Evolutionary conservation across 805 yeast genomes (phyloP).

Genomic region (Ogataea degrootiae): DNA sequence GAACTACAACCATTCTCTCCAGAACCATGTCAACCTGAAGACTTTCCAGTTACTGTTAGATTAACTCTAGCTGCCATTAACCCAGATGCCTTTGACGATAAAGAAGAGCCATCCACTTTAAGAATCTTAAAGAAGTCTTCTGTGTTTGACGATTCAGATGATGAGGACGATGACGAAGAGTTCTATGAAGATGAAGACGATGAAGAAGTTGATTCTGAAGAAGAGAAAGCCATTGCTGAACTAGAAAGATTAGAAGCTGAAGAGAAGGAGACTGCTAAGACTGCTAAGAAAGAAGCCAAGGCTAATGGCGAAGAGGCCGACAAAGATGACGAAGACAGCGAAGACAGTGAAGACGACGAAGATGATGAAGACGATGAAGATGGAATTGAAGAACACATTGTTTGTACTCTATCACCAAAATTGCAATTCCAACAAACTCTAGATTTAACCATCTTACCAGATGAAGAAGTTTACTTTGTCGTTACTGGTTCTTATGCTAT

Average conservation of each 20-base stretch:
- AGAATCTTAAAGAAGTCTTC: conserved; percentile 73
- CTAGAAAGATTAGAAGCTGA: conserved; percentile 22
- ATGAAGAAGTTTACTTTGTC: conserved; percentile 89
- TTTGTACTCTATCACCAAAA: conserved; percentile 88
- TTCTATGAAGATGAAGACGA: conserved; percentile 40
- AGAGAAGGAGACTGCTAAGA: conserved; percentile 26
- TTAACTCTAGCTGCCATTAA: conserved; percentile 94
- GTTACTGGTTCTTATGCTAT: conserved; percentile 95
- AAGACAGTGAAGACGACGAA: conserved; percentile 48
- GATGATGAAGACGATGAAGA: conserved; percentile 37
- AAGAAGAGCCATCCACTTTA: conserved; percentile 80
- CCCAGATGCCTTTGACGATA: conserved; percentile 80
- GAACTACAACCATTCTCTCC: conserved; percentile 85
- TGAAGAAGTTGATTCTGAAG: conserved; percentile 33
- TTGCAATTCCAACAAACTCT: conserved; percentile 82
- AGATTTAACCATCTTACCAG: conserved; percentile 86
- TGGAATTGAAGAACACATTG: conserved; percentile 76
- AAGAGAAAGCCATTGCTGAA: conserved; percentile 29
- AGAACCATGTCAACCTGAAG: conserved; percentile 79
- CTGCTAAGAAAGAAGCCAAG: conserved; percentile 29
- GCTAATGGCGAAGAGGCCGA: conserved; percentile 45
- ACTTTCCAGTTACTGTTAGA: conserved; percentile 85
- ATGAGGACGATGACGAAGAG: conserved; percentile 42
- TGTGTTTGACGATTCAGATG: conserved; percentile 38
- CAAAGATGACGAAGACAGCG: conserved; percentile 51